Evolutionary conservation across 2,329 filamentous ascomycete species (phyloP).

Genomic region (Colletotrichum somersetense): DNA sequence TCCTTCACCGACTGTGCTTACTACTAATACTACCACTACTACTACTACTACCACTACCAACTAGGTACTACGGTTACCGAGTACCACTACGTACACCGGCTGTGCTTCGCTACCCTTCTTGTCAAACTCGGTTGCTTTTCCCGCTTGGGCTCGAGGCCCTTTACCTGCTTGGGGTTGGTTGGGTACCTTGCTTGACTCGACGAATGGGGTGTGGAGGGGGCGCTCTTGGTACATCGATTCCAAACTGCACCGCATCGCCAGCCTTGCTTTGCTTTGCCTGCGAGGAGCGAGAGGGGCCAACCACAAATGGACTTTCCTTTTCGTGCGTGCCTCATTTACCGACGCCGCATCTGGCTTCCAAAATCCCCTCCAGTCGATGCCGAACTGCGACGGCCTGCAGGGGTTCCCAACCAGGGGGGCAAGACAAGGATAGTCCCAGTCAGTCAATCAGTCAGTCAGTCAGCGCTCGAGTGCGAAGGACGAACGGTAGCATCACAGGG

Average conservation of each 20-base stretch:
- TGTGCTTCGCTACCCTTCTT: background rate
- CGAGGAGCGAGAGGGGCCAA: too few relatives aligned
- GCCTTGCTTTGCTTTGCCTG: too few relatives aligned
- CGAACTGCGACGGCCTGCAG: constrained; percentile 1
- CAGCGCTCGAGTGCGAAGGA: background rate
- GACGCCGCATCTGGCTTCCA: background rate
- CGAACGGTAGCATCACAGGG: background rate
- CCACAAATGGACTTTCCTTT: background rate
- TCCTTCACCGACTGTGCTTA: too few relatives aligned
- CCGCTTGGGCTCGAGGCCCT: background rate
- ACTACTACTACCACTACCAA: too few relatives aligned
- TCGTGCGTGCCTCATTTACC: background rate
- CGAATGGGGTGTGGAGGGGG: background rate
- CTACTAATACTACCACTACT: too few relatives aligned
- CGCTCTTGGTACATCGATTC: background rate
- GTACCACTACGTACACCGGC: background rate
- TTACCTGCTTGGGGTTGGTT: background rate
- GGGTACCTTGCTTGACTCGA: background rate
- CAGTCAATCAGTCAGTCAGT: too few relatives aligned
- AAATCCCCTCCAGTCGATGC: background rate
- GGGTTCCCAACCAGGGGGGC: background rate
- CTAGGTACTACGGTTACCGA: too few relatives aligned
- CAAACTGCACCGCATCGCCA: constrained; percentile 2
- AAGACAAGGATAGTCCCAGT: constrained; percentile 12
- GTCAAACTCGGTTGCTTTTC: constrained; percentile 11